A percentile compares a stretch with the other conserved stretches of the same genome.
Conservation (phyloP, 2,329 filamentous ascomycete species). For the Exophiala mesophila region DNA sequence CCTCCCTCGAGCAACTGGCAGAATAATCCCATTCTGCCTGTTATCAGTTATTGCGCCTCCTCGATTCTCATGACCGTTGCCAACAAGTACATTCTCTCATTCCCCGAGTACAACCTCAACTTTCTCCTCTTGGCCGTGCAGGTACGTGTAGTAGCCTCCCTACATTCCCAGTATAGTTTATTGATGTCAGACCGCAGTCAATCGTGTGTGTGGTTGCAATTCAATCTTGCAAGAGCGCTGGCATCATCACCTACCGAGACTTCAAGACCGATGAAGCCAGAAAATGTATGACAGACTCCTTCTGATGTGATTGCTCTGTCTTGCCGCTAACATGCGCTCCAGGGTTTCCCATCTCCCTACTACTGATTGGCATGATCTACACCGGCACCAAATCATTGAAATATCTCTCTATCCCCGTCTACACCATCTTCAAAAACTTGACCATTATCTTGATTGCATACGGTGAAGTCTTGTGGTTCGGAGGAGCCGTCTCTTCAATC, state of each 20-base stretch:
- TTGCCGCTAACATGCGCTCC: too few species aligned
- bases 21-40: slow-evolving; percentile 73
- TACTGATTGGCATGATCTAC: slow-evolving; percentile 99
- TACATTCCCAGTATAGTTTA: too few species aligned
- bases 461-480: slow-evolving; percentile 97
- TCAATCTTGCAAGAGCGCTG: slow-evolving; percentile 70
- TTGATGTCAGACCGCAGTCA: slow-evolving; percentile 67
- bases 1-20: slow-evolving; percentile 49
- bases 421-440: slow-evolving; percentile 99
- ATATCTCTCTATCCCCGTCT: slow-evolving; percentile 94
- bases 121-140: slow-evolving; percentile 91
- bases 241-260: slow-evolving; percentile 74
- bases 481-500: slow-evolving; percentile 80
- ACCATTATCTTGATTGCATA: slow-evolving; percentile 99
- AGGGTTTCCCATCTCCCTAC: slow-evolving; percentile 96
- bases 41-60: slow-evolving; percentile 84
- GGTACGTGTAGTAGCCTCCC: too few species aligned
- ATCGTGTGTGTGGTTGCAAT: slow-evolving; percentile 85
- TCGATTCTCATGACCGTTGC: slow-evolving; percentile 99
- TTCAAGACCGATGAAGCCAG: slow-evolving; percentile 87
- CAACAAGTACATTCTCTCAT: slow-evolving; percentile 97
- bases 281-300: slow-evolving; percentile 60
- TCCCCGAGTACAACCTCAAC: slow-evolving; percentile 87
- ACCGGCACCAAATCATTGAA: slow-evolving; percentile 93
- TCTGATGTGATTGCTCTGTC: too few species aligned